Evolutionary conservation across 177 flowering plant genomes (phyloP).

Genomic region (Vitis hybrid): DNA sequence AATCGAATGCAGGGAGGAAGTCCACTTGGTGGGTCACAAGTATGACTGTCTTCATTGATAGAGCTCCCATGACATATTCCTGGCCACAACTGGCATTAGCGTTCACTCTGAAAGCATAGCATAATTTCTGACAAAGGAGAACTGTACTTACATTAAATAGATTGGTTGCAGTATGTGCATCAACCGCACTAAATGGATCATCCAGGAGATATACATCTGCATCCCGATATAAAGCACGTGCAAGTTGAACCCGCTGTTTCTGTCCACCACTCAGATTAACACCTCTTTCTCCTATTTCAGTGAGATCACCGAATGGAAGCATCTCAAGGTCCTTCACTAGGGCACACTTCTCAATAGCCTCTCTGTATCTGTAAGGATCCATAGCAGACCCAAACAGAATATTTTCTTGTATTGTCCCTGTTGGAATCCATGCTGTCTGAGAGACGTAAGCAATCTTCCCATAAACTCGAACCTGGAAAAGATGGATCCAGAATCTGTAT

Average conservation of each 20-base stretch:
- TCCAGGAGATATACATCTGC: slow-evolving; percentile 78
- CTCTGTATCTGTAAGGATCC: slow-evolving; percentile 47
- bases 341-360: slow-evolving; percentile 49
- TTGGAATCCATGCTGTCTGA: slow-evolving; percentile 78
- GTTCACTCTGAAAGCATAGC: neutral
- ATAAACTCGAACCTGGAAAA: slow-evolving; percentile 47
- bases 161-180: slow-evolving; percentile 76
- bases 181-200: slow-evolving; percentile 86
- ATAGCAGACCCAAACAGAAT: slow-evolving; percentile 63
- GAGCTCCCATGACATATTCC: slow-evolving; percentile 66
- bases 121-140: neutral
- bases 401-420: slow-evolving; percentile 64
- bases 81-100: slow-evolving; percentile 20
- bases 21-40: slow-evolving; percentile 88
- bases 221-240: slow-evolving; percentile 75
- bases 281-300: slow-evolving; percentile 78
- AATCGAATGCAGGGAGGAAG: slow-evolving; percentile 65
- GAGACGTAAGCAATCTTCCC: slow-evolving; percentile 71
- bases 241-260: slow-evolving; percentile 82
- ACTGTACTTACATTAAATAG: slow-evolving; percentile 48
- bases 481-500: neutral
- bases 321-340: slow-evolving; percentile 65
- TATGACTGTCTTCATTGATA: slow-evolving; percentile 58
- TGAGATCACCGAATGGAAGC: slow-evolving; percentile 66
- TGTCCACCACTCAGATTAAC: slow-evolving; percentile 86